A percentile compares a stretch with the other conserved stretches of the same genome.
These are phyloP conservation scores for Hypoxylon crocopeplum DNA, from an alignment of 495 filamentous ascomycete genomes.

Conservation along the genomic window DNA sequence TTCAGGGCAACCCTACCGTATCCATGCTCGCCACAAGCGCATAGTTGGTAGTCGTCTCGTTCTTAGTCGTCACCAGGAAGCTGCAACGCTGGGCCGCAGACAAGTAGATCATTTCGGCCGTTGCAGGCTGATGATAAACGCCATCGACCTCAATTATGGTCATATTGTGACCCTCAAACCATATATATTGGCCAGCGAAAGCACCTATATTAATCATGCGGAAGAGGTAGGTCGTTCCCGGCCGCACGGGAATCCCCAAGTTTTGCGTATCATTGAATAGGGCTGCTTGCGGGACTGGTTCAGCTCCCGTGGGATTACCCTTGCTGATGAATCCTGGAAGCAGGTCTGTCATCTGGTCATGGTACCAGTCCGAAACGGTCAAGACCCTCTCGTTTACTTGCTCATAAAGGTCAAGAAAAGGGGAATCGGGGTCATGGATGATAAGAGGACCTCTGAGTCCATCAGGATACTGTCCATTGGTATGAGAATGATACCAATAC, in stretches of 20 bases:
- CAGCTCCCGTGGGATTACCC: slow-evolving; percentile 64
- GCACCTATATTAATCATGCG: slow-evolving; percentile 76
- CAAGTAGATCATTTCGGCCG: slow-evolving; percentile 68
- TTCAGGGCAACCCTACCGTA: slow-evolving; percentile 48
- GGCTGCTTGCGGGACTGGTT: slow-evolving; percentile 70
- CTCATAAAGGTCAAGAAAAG: slow-evolving; percentile 56
- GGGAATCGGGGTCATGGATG: slow-evolving; percentile 69
- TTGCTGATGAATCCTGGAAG: slow-evolving; percentile 64
- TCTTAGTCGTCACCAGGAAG: slow-evolving; percentile 70
- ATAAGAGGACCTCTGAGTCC: slow-evolving; percentile 75
- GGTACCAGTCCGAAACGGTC: slow-evolving; percentile 73
- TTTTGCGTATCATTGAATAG: slow-evolving; percentile 74
- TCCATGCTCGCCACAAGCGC: slow-evolving; percentile 70
- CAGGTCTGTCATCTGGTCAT: slow-evolving; percentile 65
- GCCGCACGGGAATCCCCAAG: slow-evolving; percentile 56
- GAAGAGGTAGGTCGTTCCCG: slow-evolving; percentile 82
- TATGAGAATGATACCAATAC: slow-evolving; percentile 86
- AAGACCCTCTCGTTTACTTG: slow-evolving; percentile 73
- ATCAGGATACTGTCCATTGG: slow-evolving; percentile 73
- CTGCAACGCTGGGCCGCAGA: slow-evolving; percentile 74
- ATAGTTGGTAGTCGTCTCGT: slow-evolving; percentile 69
- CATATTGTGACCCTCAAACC: slow-evolving; percentile 76
- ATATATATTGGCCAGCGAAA: slow-evolving; percentile 72
- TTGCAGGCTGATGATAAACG: slow-evolving; percentile 63
- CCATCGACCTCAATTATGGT: slow-evolving; percentile 65